Conservation (phyloP, 345 rosid species). For the Camelina neglecta region DNA sequence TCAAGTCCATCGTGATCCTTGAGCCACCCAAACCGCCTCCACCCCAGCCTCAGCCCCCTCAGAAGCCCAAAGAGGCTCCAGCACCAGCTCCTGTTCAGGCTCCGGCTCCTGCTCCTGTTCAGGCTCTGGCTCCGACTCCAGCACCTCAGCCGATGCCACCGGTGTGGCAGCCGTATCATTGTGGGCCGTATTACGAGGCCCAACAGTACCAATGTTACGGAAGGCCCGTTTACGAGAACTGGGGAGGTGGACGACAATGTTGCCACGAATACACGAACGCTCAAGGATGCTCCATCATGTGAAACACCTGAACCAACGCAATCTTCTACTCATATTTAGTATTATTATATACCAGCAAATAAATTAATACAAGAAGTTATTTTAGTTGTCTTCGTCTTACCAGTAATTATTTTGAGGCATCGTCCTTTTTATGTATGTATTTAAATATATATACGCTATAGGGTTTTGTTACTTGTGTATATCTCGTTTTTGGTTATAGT, state of each 20-base stretch:
- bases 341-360: background rate
- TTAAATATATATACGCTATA: too few relatives aligned
- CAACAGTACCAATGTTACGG: conserved; percentile 41
- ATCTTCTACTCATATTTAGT: background rate
- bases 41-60: conserved; percentile 24
- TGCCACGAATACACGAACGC: conserved; percentile 45
- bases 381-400: background rate
- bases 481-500: too few relatives aligned
- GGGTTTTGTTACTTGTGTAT: too few relatives aligned
- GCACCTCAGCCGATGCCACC: conserved; percentile 6
- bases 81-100: background rate
- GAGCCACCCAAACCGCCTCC: conserved; percentile 40
- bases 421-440: background rate
- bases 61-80: background rate
- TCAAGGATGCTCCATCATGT: conserved; percentile 55
- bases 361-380: background rate
- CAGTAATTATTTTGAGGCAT: background rate
- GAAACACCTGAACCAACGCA: conserved; percentile 17
- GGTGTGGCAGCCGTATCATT: conserved; percentile 21
- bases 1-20: conserved; percentile 57
- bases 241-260: conserved; percentile 48
- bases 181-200: conserved; percentile 47
- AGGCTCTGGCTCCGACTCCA: background rate
- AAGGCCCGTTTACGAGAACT: conserved; percentile 58
- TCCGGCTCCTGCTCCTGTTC: background rate